Evolutionary conservation across 225 moss, liverwort and hornwort genomes (phyloP), one percentile per base, ranked within the genome.

Genomic region (Polytrichum commune): DNA sequence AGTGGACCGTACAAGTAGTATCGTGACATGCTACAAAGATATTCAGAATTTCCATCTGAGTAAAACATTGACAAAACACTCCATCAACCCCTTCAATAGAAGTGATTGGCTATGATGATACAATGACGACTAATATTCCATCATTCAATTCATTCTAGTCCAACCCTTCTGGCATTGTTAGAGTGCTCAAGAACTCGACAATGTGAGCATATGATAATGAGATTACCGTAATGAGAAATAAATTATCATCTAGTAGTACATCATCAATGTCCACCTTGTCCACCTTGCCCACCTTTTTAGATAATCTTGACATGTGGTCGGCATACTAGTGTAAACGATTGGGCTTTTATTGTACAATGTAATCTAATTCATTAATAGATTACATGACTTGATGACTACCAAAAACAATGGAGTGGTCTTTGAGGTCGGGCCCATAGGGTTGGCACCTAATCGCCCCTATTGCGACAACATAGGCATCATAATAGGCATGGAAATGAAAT

Each of bases 201-300:
- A n/a, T n/a, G n/a, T n/a, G n/a, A n/a, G n/a, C n/a, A n/a, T n/a
- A n/a, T n/a, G n/a, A n/a, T n/a, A n/a, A n/a, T n/a, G n/a, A n/a
- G n/a, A n/a, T n/a, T n/a, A n/a, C n/a, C n/a, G n/a, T n/a, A n/a
- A n/a, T n/a, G n/a, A n/a, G n/a, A n/a, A n/a, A n/a, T n/a, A n/a
- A n/a, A n/a, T n/a, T n/a, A n/a, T n/a, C n/a, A n/a, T n/a, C n/a
- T n/a, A 23, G 33, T 6, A 66, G 32, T 4, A 33, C 32, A 23
- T 38, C 33, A 2, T 66, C 30, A 33, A 66, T n/a, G n/a, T n/a
- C n/a, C n/a, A n/a, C n/a, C n/a, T n/a, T 66, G 7, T 66, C 66
- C 38, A 18, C 18, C 19, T 19, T 61, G 19, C 19, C 33, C 27
- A 32, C 23, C 20, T 33, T 16, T 18, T 4, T 5, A 55, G 53